A percentile compares a stretch with the other conserved stretches of the same genome.
Conservation (phyloP, 2,329 filamentous ascomycete genomes). For the Juglanconis juglandina region DNA sequence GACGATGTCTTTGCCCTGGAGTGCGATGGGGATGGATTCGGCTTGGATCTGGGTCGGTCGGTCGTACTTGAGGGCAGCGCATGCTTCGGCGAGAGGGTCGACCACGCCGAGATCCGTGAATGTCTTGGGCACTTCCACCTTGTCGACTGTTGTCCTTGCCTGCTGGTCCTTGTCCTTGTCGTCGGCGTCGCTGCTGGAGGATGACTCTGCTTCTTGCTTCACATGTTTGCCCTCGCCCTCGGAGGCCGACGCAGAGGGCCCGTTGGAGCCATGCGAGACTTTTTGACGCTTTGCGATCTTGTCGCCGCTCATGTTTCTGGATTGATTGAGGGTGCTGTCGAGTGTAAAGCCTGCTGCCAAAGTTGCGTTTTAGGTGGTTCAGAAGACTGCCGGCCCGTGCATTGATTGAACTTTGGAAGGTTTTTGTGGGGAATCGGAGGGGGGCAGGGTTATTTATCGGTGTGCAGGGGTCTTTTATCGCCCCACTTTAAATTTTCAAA, state of each 20-base stretch:
- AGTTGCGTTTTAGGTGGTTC: not conserved
- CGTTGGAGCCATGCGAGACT: slow-evolving; percentile 27
- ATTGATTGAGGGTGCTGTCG: not conserved
- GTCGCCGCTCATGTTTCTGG: not conserved
- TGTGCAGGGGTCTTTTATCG: slow-evolving; percentile 29
- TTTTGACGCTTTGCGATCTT: slow-evolving; percentile 39
- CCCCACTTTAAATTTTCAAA: slow-evolving; percentile 31
- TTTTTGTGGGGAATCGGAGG: slow-evolving; percentile 31
- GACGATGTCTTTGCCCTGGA: slow-evolving; percentile 79
- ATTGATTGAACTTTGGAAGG: slow-evolving; percentile 22
- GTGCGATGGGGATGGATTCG: slow-evolving; percentile 75
- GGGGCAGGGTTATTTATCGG: not conserved
- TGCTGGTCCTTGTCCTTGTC: not conserved
- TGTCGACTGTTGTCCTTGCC: slow-evolving; percentile 24
- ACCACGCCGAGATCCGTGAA: slow-evolving; percentile 76
- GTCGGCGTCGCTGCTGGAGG: slow-evolving; percentile 20
- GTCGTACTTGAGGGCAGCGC: slow-evolving; percentile 76
- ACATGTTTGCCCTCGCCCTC: slow-evolving; percentile 13
- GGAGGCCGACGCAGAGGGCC: slow-evolving; percentile 6
- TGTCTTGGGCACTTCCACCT: slow-evolving; percentile 44
- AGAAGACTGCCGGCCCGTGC: not conserved
- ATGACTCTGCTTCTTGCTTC: slow-evolving; percentile 7
- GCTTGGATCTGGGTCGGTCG: slow-evolving; percentile 84
- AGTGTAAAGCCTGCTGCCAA: too few relatives aligned
- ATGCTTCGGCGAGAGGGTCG: slow-evolving; percentile 85